Evolutionary conservation across 257 asterid genomes (phyloP), one percentile per base, ranked within the genome.

Genomic region (Striga asiatica): DNA sequence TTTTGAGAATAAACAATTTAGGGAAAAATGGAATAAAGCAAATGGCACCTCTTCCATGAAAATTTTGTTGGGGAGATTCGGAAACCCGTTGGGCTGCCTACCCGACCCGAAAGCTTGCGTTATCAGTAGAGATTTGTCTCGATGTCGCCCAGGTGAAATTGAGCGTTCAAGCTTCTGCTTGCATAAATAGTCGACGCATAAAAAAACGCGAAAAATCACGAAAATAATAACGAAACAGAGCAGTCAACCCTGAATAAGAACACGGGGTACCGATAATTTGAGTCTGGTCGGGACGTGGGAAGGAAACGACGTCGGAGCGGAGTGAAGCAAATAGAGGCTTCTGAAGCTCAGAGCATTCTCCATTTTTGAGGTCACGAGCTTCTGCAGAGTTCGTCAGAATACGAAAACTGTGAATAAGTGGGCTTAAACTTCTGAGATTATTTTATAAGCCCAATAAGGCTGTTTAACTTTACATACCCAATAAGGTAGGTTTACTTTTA

Each of bases 41-140:
- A 50, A 68, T 59, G 14, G 17, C 50, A 86, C 97, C 97, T 92
- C 99, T 59, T 92, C 95, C 77, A 61, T 74, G 71, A 84, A 84
- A 63, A 79, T 14, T 57, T 73, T 84, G 71, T 70, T 63, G 56
- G 81, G 94, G 35, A 60, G 19, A 63, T 60, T 58, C 2, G 82
- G 75, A 53, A 72, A 76, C 37, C 77, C 84, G 49, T 74, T 56
- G 62, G 47, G 51, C 24, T 68, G 69, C 12, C 67, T 86, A 12
- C 65, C 71, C 57, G 87, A 71, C 24, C 74, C 81, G 29, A 70
- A 67, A 72, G 84, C 84, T 34, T 68, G 88, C 25, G 58, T 61
- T 16, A 73, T 43, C 63, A 69, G 39, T 2, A 72, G 27, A 6
- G 61, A 8, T 60, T 50, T 69, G 38, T 56, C 68, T n/a, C 58